A percentile compares a stretch with the other conserved stretches of the same genome.
Conservation (phyloP, 768 basidiomycete genomes). For the Sporobolomyces pararoseus region DNA sequence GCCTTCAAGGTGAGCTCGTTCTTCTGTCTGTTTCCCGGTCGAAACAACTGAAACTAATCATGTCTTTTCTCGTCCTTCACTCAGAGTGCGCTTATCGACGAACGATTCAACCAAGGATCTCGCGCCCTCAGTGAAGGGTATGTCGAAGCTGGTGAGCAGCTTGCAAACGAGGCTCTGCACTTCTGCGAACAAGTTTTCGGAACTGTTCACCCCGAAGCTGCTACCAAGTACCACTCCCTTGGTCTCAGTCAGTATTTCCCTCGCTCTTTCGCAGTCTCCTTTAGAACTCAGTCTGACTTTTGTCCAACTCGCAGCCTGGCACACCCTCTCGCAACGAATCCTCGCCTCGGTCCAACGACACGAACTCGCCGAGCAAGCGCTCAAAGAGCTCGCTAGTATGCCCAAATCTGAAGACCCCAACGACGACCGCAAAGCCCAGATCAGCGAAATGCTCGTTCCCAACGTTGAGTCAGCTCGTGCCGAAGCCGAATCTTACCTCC, state of each 20-base stretch:
- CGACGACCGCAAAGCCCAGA: constrained; percentile 27
- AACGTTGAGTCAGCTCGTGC: constrained; percentile 45
- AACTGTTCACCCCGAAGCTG: constrained; percentile 53
- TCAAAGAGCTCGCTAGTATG: constrained; percentile 26
- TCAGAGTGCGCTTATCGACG: constrained; percentile 50
- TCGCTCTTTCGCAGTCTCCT: neutral
- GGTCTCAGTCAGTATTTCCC: constrained; percentile 44
- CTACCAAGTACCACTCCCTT: constrained; percentile 51
- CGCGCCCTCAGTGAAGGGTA: constrained; percentile 49
- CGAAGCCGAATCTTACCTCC: constrained; percentile 48
- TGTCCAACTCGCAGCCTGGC: constrained; percentile 43
- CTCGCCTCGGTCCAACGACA: constrained; percentile 30
- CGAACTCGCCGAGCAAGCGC: constrained; percentile 35
- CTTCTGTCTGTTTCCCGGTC: neutral
- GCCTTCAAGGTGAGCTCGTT: constrained; percentile 47
- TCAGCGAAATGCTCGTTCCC: constrained; percentile 44
- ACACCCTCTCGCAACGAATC: constrained; percentile 46
- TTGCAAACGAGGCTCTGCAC: constrained; percentile 51
- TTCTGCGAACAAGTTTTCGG: constrained; percentile 53
- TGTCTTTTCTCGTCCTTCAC: neutral
- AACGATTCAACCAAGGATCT: constrained; percentile 51
- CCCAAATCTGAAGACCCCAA: constrained; percentile 10
- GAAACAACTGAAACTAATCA: neutral
- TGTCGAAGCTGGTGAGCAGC: constrained; percentile 50
- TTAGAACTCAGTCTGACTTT: neutral